Evolutionary conservation across 805 yeast species (phyloP).

Genomic region (Pichia gijzeniarum): DNA sequence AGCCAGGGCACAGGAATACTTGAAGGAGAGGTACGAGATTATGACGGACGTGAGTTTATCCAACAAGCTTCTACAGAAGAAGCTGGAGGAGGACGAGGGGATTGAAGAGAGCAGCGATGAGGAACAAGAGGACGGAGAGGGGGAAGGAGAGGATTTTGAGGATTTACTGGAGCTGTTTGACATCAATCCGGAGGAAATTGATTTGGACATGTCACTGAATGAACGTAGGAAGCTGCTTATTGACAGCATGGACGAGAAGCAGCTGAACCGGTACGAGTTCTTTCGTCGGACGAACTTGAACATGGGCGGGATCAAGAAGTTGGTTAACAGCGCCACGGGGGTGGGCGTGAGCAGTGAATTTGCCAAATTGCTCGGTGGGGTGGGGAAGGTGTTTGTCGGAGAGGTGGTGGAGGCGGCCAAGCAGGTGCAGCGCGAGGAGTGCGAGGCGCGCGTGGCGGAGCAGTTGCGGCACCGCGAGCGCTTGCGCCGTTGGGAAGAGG

Average conservation of each 20-base stretch:
- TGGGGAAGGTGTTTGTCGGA: constrained; percentile 84
- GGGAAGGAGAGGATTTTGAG: constrained; percentile 24
- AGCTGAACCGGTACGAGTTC: constrained; percentile 81
- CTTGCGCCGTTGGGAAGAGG: constrained; percentile 22
- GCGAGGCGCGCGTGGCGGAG: constrained; percentile 32
- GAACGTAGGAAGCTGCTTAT: constrained; percentile 58
- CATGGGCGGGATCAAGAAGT: constrained; percentile 69
- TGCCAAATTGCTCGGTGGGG: constrained; percentile 76
- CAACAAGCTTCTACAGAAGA: constrained; percentile 20
- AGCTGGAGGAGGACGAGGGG: constrained; percentile 27
- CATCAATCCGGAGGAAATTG: constrained; percentile 27
- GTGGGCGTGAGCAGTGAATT: constrained; percentile 76
- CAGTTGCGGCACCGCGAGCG: no score
- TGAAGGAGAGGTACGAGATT: constrained; percentile 21
- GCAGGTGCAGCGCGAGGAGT: constrained; percentile 55
- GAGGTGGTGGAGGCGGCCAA: constrained; percentile 81
- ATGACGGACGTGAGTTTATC: constrained; percentile 19
- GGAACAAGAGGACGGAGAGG: constrained; percentile 23
- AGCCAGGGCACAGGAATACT: constrained; percentile 20
- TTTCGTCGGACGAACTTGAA: constrained; percentile 73
- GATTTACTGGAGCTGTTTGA: constrained; percentile 27
- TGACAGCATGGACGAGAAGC: constrained; percentile 70
- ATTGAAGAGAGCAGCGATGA: constrained; percentile 19
- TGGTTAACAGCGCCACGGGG: constrained; percentile 71
- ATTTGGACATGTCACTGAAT: constrained; percentile 38